Base-by-base conservation (phyloP, 352 stramenopile species). In the Pythium pyrilobum region DNA sequence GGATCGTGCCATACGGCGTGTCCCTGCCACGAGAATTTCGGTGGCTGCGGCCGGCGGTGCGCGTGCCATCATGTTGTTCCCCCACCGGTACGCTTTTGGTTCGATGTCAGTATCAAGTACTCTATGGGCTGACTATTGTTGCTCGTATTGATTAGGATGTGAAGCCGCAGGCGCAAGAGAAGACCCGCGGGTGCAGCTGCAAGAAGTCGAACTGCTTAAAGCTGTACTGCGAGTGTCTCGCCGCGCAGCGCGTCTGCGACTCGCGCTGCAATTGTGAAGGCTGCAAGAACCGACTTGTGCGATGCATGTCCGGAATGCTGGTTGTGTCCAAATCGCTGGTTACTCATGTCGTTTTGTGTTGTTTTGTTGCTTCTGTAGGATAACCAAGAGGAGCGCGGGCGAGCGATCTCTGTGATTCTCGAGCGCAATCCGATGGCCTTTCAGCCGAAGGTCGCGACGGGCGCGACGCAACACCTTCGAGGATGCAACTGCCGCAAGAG, bases 191-290 rank as follows among this genome's bases (percentile, higher is more conserved):
- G 32, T 99, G 96, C 66, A 98, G 96, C 47, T 98, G 95, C 74
- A 98, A 98, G 70, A 98, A 98, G 51, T 98, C 91, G 10, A 96
- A 96, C 52, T 99, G 96, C 61, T 81, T 99, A 8, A 99, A 99
- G 62, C 69, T 98, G 21, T 94, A 94, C 51, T 94, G 83, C 50
- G 83, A 94, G 55, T 94, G 83, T 47, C 77, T 94, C 18, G 77
- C 81, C 0, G 69, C 81, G 2, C 75, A 91, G 36, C 69, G 69
- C 12, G 66, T 85, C 40, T 94, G 83, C 42, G 78, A 85, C 56
- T 63, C 71, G 56, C 74, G 75, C 11, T 94, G 83, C 59, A 79
- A 89, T 61, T 94, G 83, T 38, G 70, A 87, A 62, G 74, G 78
- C n/a, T 94, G 83, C 66, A 90, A 90, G 60, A 94, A 94, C 40